Conservation (phyloP, 768 basidiomycete genomes). For the Pholiota molesta region DNA sequence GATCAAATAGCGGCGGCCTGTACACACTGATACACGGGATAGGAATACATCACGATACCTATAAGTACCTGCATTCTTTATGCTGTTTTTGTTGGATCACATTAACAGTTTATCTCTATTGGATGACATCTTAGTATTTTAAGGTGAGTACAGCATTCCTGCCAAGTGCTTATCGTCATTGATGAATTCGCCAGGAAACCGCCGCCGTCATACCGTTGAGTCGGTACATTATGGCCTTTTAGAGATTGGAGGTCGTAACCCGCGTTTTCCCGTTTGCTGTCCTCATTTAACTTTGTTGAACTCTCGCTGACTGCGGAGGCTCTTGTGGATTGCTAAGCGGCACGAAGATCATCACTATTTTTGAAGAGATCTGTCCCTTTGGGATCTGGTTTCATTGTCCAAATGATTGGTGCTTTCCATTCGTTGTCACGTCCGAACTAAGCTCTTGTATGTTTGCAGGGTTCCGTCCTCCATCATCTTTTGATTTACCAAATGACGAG, state of each 20-base stretch:
- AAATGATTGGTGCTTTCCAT: constrained; percentile 17
- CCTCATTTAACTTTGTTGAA: constrained; percentile 14
- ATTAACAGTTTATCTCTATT: constrained; percentile 10
- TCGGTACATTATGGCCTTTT: constrained; percentile 19
- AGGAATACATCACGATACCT: constrained; percentile 12
- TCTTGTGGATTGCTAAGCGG: constrained; percentile 20
- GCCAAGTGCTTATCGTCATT: constrained; percentile 20
- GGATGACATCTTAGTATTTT: constrained; percentile 12
- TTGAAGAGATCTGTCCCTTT: constrained; percentile 17
- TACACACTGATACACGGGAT: neutral
- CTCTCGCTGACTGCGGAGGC: constrained; percentile 20
- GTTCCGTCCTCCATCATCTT: constrained; percentile 13
- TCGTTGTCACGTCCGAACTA: constrained; percentile 19
- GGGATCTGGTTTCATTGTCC: constrained; percentile 14
- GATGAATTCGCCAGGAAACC: constrained; percentile 18
- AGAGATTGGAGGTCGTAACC: constrained; percentile 8
- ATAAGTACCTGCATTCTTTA: constrained; percentile 18
- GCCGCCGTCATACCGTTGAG: constrained; percentile 15
- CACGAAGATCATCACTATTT: constrained; percentile 27
- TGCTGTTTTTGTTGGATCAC: constrained; percentile 11
- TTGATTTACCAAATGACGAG: constrained; percentile 20
- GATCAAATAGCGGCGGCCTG: constrained; percentile 46
- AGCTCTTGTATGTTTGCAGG: constrained; percentile 13
- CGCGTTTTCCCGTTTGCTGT: constrained; percentile 20
- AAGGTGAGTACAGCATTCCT: constrained; percentile 18